Base-by-base conservation (phyloP, 2,329 filamentous ascomycete species). In the Aplosporella prunicola region DNA sequence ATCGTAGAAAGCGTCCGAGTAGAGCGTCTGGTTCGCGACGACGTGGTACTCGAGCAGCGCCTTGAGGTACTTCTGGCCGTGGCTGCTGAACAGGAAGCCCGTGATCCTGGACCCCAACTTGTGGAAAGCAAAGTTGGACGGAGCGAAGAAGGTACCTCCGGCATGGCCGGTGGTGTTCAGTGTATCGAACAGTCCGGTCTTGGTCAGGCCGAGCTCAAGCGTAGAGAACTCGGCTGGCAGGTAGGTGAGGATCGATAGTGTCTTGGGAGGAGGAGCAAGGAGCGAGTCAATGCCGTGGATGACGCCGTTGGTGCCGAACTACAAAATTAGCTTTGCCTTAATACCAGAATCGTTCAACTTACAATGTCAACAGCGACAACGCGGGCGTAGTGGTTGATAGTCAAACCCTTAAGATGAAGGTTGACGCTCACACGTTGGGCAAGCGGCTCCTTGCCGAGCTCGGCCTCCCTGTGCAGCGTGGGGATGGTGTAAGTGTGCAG, bases 11-110 rank as follows among this genome's bases (percentile, higher is more conserved):
- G 79, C 81, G 53, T 94, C 88, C 5, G 80, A 84, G 67, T 94
- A 95, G 0, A 93, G 63, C 0, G 82, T 88, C 42, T 78, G 71
- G 51, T 83, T 76, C 27, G 77, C 71, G 1, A 81, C 80, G 32
- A 88, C 70, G 51, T 89, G 82, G 55, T 93, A 93, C 63, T 84
- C 68, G 11, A 93, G 67, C 30, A 94, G 64, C 0, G 84, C 84
- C 46, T 74, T 76, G 13, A 95, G 72, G 55, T 85, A 93, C 57
- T 79, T 79, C 45, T 72, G 66, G 2, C 88, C 88, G 35, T 69
- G 72, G 18, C 74, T 67, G 41, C 80, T 83, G 70, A 95, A 95
- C 4, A 95, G 68, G 69, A 93, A 95, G 15, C 78, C 82, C 53
- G 89, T 93, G 50, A 80, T 74, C 39, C 58, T 68, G 1, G 74